Evolutionary conservation across 2,329 filamentous ascomycete genomes (phyloP).

Genomic region (Gaeumannomyces sp.): DNA sequence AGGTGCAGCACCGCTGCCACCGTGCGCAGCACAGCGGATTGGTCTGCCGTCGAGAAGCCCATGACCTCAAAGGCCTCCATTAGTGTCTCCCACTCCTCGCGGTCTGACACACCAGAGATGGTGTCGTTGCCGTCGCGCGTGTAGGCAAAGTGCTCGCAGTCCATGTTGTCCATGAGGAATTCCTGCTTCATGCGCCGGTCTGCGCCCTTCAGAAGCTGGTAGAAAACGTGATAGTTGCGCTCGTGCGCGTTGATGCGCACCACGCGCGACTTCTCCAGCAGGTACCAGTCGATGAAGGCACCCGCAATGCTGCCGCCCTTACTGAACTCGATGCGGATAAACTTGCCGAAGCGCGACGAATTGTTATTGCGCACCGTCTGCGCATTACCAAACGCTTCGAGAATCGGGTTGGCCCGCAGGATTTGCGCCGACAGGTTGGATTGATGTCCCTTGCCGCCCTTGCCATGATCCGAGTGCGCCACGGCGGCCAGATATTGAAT

Average conservation of each 20-base stretch:
- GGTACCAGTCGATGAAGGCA: constrained; percentile 97
- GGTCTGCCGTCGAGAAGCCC: constrained; percentile 83
- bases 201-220: constrained; percentile 85
- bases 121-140: constrained; percentile 86
- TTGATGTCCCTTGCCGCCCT: constrained; percentile 33
- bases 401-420: constrained; percentile 87
- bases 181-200: constrained; percentile 66
- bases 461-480: constrained; percentile 71
- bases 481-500: constrained; percentile 97
- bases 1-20: constrained; percentile 89
- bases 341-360: constrained; percentile 96
- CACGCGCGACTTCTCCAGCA: constrained; percentile 96
- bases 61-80: constrained; percentile 93
- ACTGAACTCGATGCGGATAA: constrained; percentile 94
- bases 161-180: constrained; percentile 67
- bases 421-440: constrained; percentile 95
- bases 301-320: constrained; percentile 84
- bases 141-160: constrained; percentile 84
- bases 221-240: constrained; percentile 96
- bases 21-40: constrained; percentile 74
- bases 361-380: constrained; percentile 98
- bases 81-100: constrained; percentile 80
- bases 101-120: constrained; percentile 84
- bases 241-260: constrained; percentile 82
- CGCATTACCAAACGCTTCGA: constrained; percentile 96